Base-by-base conservation (phyloP, 768 basidiomycete genomes). In the Lactarius indigo region DNA sequence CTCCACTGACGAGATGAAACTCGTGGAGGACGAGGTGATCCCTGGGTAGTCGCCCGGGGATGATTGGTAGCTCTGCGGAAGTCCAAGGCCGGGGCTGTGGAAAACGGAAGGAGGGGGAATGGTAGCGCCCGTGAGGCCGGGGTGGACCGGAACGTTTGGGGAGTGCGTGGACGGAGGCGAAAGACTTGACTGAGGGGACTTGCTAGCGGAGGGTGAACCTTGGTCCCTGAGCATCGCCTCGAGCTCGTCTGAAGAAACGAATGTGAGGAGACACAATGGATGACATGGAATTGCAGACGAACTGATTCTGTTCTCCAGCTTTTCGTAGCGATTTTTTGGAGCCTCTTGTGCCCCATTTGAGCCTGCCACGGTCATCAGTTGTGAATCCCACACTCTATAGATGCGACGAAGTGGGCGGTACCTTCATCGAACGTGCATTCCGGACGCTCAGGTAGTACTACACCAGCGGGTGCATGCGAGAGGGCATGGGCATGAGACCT, bases 381-480 rank as follows among this genome's bases (percentile, higher is more conserved):
- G n/a, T 26, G 63, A 28, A 59, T 28, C 54, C 50, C 23, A 35
- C 18, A 18, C 39, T 57, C n/a, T 33, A 68, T 55, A 60, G 54
- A 37, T 52, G 33, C 28, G 5, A 57, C 30, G 10, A 13, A 55
- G 20, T 26, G 20, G 28, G 35, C 30, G 9, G 15, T 72, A 87
- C 88, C 78, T 68, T 91, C 90, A 70, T 91, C 90, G 68, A 85
- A 91, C n/a, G 89, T 91, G 73, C 90, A 92, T 63, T 88, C 86
- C 15, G 87, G 88, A 56, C 77, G 78, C 0, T 82, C 73, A 0
- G 88, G 85, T 55, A 87, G 71, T 56, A 78, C 77, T 2, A 79
- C 78, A 47, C 86, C 87, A 33, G 87, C 81, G 1, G 84, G 79
- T 15, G 87, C 83, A 76, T 88, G 88, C 15, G 83, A 80, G 61